Evolutionary conservation across 441 rosid species (phyloP).

Genomic region (Breynia disticha): DNA sequence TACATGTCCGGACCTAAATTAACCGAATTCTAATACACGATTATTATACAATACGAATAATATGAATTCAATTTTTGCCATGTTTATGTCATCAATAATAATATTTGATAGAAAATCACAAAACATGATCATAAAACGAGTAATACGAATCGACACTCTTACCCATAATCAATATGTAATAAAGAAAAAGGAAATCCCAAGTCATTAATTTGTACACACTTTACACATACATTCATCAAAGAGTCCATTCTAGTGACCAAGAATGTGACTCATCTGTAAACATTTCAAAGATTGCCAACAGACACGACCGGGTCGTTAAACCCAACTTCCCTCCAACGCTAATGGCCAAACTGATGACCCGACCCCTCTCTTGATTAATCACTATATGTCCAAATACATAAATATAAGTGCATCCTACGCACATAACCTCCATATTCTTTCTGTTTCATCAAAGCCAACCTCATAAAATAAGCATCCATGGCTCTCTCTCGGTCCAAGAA

Average conservation of each 20-base stretch:
- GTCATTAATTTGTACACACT: no score
- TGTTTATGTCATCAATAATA: no score
- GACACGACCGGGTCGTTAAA: constrained; percentile 15
- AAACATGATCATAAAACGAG: no score
- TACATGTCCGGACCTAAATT: neutral
- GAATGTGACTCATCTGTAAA: constrained; percentile 1
- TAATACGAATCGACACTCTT: no score
- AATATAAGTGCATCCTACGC: neutral
- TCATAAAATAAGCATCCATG: neutral
- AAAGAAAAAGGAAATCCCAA: no score
- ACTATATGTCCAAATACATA: neutral
- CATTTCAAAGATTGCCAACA: constrained; percentile 6
- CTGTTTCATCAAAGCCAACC: neutral
- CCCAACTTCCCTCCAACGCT: constrained; percentile 14
- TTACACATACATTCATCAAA: neutral
- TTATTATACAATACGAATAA: no score
- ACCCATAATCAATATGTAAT: no score
- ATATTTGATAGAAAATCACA: no score
- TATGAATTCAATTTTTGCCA: no score
- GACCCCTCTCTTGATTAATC: neutral
- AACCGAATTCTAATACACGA: neutral
- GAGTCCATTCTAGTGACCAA: constrained; percentile 1
- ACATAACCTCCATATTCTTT: neutral
- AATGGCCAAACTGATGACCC: neutral
- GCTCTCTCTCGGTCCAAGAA: constrained; percentile 9